A percentile compares a stretch with the other conserved stretches of the same genome.
Conservation (phyloP, 495 filamentous ascomycete genomes). For the Annulohypoxylon stygium region DNA sequence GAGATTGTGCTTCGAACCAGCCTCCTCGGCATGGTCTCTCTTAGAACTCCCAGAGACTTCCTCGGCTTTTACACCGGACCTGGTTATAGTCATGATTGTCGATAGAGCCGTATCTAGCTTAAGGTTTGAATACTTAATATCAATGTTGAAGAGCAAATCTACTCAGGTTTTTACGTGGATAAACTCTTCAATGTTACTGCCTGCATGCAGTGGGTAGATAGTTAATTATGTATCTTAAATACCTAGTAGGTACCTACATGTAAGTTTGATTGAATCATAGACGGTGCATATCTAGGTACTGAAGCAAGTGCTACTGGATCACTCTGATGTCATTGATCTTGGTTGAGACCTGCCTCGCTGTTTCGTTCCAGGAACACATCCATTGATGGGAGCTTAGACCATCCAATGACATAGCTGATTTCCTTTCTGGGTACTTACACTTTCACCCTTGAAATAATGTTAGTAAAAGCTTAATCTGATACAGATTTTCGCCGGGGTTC, state of each 20-base stretch:
- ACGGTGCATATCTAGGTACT: background rate
- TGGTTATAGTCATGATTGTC: constrained; percentile 45
- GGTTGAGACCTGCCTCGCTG: background rate
- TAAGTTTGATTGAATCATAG: too few relatives aligned
- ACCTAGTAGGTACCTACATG: too few relatives aligned
- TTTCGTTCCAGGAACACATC: background rate
- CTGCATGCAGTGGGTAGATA: too few relatives aligned
- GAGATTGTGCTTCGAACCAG: constrained; percentile 45
- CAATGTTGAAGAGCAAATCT: too few relatives aligned
- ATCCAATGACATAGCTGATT: constrained; percentile 39
- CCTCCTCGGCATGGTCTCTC: constrained; percentile 24
- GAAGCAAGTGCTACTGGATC: constrained; percentile 20
- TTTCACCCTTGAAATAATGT: background rate
- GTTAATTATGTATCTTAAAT: too few relatives aligned
- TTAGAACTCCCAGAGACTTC: constrained; percentile 26
- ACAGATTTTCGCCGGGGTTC: too few relatives aligned
- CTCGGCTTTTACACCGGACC: constrained; percentile 51
- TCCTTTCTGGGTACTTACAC: constrained; percentile 21
- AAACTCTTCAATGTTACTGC: too few relatives aligned
- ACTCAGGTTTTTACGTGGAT: too few relatives aligned
- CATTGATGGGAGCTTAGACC: constrained; percentile 36
- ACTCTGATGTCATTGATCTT: constrained; percentile 44
- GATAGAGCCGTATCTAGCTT: background rate
- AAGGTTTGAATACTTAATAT: too few relatives aligned
- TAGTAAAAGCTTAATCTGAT: too few relatives aligned